phyloP scores from a whole-genome alignment of 2,329 filamentous ascomycete genomes.

The Emericellopsis cladophorae region DNA sequence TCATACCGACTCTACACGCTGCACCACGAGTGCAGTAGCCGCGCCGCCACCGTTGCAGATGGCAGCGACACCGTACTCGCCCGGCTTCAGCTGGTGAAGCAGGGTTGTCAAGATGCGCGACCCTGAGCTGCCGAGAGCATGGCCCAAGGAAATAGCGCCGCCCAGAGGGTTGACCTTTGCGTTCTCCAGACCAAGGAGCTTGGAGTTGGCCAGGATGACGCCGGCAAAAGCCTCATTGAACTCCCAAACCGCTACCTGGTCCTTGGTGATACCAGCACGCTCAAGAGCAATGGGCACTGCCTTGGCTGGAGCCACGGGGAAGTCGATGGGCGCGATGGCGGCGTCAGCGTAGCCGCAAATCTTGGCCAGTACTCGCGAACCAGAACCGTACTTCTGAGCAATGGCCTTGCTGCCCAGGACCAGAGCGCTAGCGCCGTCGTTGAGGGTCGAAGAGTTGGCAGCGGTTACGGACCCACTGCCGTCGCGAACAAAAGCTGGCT shows the following conservation, averaged over 20 bases:
- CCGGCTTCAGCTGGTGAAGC: slow-evolving; percentile 80
- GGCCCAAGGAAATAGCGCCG: slow-evolving; percentile 83
- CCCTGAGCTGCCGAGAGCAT: slow-evolving; percentile 87
- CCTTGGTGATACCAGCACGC: slow-evolving; percentile 78
- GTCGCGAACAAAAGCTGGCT: slow-evolving; percentile 80
- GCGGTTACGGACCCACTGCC: slow-evolving; percentile 86
- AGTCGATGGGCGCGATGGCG: slow-evolving; percentile 82
- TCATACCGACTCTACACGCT: slow-evolving; percentile 55
- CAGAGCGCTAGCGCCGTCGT: slow-evolving; percentile 85
- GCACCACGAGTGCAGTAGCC: slow-evolving; percentile 82
- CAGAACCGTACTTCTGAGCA: slow-evolving; percentile 65
- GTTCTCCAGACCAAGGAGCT: slow-evolving; percentile 72
- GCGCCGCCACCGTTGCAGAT: slow-evolving; percentile 97
- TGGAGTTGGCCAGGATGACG: slow-evolving; percentile 88
- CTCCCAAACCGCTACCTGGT: slow-evolving; percentile 91
- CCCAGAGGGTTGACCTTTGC: slow-evolving; percentile 80
- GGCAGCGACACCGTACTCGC: slow-evolving; percentile 88
- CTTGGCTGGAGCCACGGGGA: slow-evolving; percentile 83
- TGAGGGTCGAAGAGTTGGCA: slow-evolving; percentile 86
- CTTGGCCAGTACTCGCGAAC: slow-evolving; percentile 72
- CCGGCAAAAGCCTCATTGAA: slow-evolving; percentile 98
- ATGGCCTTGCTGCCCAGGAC: slow-evolving; percentile 73
- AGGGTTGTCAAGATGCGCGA: slow-evolving; percentile 83
- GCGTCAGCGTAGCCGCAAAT: slow-evolving; percentile 83
- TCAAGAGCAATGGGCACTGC: slow-evolving; percentile 83